Evolutionary conservation across 2,329 filamentous ascomycete species (phyloP), one percentile per base, ranked within the genome.

Genomic region (Trichoderma citrinoviride): DNA sequence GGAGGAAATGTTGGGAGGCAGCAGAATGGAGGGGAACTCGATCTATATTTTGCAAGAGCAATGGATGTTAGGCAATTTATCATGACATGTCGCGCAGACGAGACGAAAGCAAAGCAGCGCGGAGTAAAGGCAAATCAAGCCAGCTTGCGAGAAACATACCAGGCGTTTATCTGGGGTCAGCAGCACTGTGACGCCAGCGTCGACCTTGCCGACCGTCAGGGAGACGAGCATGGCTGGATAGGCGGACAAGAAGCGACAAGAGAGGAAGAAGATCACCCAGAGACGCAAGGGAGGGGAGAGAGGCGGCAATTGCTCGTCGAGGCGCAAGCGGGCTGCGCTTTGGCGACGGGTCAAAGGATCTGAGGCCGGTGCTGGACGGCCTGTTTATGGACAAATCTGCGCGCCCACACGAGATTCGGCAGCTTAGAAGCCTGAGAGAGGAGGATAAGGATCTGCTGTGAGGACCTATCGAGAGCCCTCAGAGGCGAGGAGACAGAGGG

Each of bases 141-240:
- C 43, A 63, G 52, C 40, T 56, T 40, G 61, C 52, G 65, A 78
- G 64, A 14, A 12, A 78, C 89, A 74, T 87, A 97, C 94, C 73
- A 99, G 85, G 76, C 95, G 90, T 80, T 98, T 98, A 79, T 99
- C 95, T 76, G 96, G 91, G 54, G 95, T 99, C 74, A 99, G 82
- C 63, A 99, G 89, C 68, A 99, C 95, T 56, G 95, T 96, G 76
- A 99, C 94, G 79, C 95, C 95, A 73, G 95, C 95, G 80, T 99
- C 95, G 80, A 99, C 95, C 83, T 99, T 99, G 83, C 95, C 95
- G 79, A 99, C 95, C 57, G 94, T 98, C 76, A 99, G 85, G 70
- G 95, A 98, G 80, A 99, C 92, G 75, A 98, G 85, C 95, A 99
- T 98, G 57, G 76, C 63, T 65, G 41, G 7, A 61, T 8, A 6